A percentile compares a stretch with the other conserved stretches of the same genome.
Conservation (phyloP, 2,329 filamentous ascomycete genomes). For the Pseudogymnoascus sp. region DNA sequence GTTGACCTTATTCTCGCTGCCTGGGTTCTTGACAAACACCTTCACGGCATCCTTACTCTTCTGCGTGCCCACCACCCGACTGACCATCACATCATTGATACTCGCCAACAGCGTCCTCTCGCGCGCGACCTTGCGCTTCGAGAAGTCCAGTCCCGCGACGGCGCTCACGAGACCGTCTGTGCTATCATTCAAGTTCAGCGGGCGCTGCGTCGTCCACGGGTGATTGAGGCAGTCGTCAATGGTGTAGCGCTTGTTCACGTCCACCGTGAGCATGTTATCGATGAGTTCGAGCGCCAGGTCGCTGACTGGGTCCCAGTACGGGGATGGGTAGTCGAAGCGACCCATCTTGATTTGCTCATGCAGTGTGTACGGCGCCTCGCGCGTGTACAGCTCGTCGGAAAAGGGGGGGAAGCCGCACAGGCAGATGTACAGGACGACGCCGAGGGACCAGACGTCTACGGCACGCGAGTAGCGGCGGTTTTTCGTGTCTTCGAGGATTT, state of each 20-base stretch:
- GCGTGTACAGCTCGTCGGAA: constrained; percentile 80
- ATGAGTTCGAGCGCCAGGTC: constrained; percentile 87
- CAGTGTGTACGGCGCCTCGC: constrained; percentile 76
- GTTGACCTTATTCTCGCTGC: constrained; percentile 37
- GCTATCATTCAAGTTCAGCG: constrained; percentile 65
- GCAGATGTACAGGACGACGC: constrained; percentile 96
- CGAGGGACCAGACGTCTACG: constrained; percentile 93
- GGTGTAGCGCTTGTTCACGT: constrained; percentile 74
- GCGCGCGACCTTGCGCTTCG: constrained; percentile 68
- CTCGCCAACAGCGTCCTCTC: constrained; percentile 80
- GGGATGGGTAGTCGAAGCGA: constrained; percentile 87
- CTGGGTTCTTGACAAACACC: constrained; percentile 65
- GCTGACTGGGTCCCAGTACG: constrained; percentile 87
- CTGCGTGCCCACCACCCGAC: constrained; percentile 39
- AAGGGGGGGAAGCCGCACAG: constrained; percentile 96
- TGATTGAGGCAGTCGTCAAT: constrained; percentile 87
- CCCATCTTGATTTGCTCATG: constrained; percentile 86
- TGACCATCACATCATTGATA: constrained; percentile 67
- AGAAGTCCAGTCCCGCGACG: constrained; percentile 73
- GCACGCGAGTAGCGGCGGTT: constrained; percentile 87
- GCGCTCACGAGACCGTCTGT: constrained; percentile 89
- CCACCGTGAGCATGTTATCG: constrained; percentile 86
- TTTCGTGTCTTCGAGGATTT: constrained; percentile 77
- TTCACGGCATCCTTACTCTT: constrained; percentile 54
- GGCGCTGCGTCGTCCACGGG: constrained; percentile 70